Conservation (phyloP, 257 asterid species). For the Solanum clarkiae region DNA sequence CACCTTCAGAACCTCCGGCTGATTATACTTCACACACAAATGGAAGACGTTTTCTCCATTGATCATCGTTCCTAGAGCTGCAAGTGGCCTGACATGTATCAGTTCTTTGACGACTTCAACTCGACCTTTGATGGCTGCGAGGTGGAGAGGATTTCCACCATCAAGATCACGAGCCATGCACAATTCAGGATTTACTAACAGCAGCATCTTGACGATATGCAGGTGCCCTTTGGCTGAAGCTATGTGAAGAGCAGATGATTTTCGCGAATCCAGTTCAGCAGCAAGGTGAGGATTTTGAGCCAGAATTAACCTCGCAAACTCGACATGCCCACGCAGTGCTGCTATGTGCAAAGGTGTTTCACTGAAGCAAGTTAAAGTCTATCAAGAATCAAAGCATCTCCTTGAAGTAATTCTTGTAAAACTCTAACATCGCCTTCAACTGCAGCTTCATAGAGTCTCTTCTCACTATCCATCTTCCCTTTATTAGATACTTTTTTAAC, state of each 20-base stretch:
- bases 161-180: constrained; percentile 25
- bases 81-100: constrained; percentile 1
- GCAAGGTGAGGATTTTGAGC: constrained; percentile 12
- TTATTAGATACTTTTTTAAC: neutral
- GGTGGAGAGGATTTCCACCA: constrained; percentile 45
- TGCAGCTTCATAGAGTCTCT: constrained; percentile 26
- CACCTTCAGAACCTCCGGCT: constrained; percentile 5
- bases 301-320: constrained; percentile 15
- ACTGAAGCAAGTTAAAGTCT: constrained; percentile 12
- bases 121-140: constrained; percentile 42
- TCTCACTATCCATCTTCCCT: constrained; percentile 6
- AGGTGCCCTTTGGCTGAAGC: constrained; percentile 29
- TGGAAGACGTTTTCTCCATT: constrained; percentile 24
- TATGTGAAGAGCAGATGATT: constrained; percentile 30
- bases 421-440: constrained; percentile 4
- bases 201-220: constrained; percentile 6
- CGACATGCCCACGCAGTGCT: constrained; percentile 9
- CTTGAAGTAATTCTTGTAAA: constrained; percentile 9
- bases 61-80: constrained; percentile 23
- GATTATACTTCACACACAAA: constrained; percentile 22
- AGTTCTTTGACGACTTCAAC: constrained; percentile 11
- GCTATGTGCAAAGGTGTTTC: constrained; percentile 44
- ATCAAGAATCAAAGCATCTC: constrained; percentile 22
- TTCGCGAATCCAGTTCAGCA: constrained; percentile 16
- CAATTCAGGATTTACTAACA: constrained; percentile 20